Evolutionary conservation across 495 filamentous ascomycete species (phyloP), one percentile per base, ranked within the genome.

Genomic region (Aspergillus nanangensis): DNA sequence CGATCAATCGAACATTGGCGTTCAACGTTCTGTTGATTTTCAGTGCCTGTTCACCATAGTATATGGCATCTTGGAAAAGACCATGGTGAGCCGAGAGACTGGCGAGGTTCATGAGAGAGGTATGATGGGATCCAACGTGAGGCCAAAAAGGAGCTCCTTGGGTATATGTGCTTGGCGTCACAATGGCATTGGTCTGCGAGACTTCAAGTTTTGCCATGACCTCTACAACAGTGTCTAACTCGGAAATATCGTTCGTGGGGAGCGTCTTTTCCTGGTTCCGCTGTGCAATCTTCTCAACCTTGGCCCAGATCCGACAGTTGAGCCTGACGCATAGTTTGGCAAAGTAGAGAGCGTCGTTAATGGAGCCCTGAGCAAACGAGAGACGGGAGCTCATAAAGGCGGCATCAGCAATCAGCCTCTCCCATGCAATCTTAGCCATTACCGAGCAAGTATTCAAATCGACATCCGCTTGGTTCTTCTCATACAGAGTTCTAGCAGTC

Each of bases 61-160:
- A 93, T n/a, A 92, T 70, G 5, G 91, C 86, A 60, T 97, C 94
- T 40, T 86, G 83, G 52, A 90, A 87, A 61, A 96, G 76, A 36
- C 94, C 92, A 55, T 90, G 77, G 44, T 91, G 82, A 3, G 87
- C 80, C 46, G 87, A 95, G 13, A 94, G 63, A 17, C 71, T 74
- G 3, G 90, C 88, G 4, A 95, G 76, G 43, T 88, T 82, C 37
- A 80, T 55, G 22, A 92, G 64, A 37, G 80, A 78, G 4, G 77
- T 78, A 56, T 87, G 84, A 21, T 96, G 71, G 8, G 79, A 78
- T 24, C 80, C 75, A 29, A 94, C 80, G 5, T 96, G 69, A 15
- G 78, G 70, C 93, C 93, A 98, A 50, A 93, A 91, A 10, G 77
- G 76, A 0, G 89, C 80, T 2, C 86, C 84, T 53, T 72, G 66